Evolutionary conservation across 2,329 filamentous ascomycete species (phyloP).

Genomic region (Periconia digitata): DNA sequence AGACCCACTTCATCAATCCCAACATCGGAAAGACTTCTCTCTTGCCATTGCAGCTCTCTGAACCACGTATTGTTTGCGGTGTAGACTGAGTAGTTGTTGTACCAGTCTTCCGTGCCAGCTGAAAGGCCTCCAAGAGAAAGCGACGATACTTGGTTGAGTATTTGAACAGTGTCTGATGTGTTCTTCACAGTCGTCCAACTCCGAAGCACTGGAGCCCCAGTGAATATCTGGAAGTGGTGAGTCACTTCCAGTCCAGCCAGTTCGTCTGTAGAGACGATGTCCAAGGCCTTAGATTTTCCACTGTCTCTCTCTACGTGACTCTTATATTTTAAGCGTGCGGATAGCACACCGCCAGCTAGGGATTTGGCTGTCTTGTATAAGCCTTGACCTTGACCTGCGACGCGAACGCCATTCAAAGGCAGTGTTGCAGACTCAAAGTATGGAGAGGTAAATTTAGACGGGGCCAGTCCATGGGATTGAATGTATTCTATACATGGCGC

Average conservation of each 20-base stretch:
- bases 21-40: neutral
- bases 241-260: neutral
- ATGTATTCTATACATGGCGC: neutral
- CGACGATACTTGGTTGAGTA: conserved; percentile 1
- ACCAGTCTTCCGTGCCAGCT: conserved; percentile 1
- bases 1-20: conserved; percentile 1
- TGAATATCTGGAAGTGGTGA: conserved; percentile 1
- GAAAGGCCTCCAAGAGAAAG: conserved; percentile 2
- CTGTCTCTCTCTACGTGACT: neutral
- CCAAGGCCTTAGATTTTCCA: neutral
- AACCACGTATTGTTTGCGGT: conserved; percentile 6
- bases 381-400: neutral
- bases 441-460: neutral
- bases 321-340: neutral
- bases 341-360: neutral
- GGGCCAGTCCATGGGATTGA: neutral
- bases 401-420: neutral
- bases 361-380: neutral
- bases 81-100: neutral
- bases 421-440: neutral
- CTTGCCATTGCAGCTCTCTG: conserved; percentile 4
- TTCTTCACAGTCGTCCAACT: conserved; percentile 1
- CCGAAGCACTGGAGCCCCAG: neutral
- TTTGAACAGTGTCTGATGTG: neutral
- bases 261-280: conserved; percentile 3